phyloP scores from a whole-genome alignment of 345 rosid species.

The Hypericum perforatum region DNA sequence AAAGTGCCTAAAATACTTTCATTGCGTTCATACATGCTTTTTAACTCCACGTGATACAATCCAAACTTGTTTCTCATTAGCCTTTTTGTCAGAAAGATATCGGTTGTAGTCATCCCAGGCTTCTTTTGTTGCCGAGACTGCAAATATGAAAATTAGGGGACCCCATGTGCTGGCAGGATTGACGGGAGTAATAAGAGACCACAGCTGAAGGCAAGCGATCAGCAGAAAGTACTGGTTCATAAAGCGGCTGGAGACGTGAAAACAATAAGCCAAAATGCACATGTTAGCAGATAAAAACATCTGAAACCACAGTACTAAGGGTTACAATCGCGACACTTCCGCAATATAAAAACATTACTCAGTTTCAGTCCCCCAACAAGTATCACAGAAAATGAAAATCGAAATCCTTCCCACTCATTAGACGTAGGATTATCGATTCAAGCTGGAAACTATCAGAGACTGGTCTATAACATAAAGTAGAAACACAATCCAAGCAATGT shows the following conservation, averaged over 20 bases:
- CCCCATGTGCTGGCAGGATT: constrained; percentile 99
- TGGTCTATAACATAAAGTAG: no score
- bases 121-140: constrained; percentile 94
- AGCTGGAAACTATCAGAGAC: no score
- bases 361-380: no score
- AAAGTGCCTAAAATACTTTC: no score
- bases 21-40: constrained; percentile 47
- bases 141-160: constrained; percentile 85
- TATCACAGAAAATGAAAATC: no score
- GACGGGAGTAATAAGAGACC: constrained; percentile 98
- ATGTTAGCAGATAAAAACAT: neutral
- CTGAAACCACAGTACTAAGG: neutral
- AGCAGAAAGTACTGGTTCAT: constrained; percentile 98
- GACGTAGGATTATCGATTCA: no score
- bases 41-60: constrained; percentile 65
- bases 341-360: no score
- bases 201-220: constrained; percentile 99
- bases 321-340: neutral
- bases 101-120: constrained; percentile 99
- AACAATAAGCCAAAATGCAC: constrained; percentile 2
- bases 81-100: constrained; percentile 89
- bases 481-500: no score
- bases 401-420: no score
- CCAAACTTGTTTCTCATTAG: constrained; percentile 96
- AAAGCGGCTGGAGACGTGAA: constrained; percentile 69